Base-by-base conservation (phyloP, 2,329 filamentous ascomycete species). In the Stylonectria norvegica region DNA sequence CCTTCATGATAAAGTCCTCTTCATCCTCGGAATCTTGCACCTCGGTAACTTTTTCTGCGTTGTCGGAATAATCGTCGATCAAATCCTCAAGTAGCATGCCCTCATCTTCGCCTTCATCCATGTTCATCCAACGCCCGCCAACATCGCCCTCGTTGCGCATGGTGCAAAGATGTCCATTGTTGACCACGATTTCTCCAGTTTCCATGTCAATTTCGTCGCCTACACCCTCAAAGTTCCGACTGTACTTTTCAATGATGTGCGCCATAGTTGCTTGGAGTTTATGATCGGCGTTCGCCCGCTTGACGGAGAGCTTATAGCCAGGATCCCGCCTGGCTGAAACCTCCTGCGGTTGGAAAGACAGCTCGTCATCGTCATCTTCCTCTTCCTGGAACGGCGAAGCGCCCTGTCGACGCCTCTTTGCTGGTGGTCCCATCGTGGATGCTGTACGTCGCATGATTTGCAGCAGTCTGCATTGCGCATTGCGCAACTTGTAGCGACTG, bases 191-290 rank as follows among this genome's bases (percentile, higher is more conserved):
- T 43, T 86, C 73, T 38, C 88, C 89, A 0, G 86, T 91, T 35
- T 73, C 71, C 41, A 95, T 71, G 62, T 97, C 88, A 55, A 97
- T 89, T 66, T 95, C 89, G 63, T 97, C 91, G 38, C 85, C 89
- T 36, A 91, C 75, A 4, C 83, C 85, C 2, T 81, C 81, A 57
- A 95, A 95, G 60, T 96, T 86, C 49, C 75, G 82, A 38, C 76
- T 82, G 61, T 95, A 96, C 63, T 95, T 96, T 45, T 85, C 79
- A 60, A 95, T 95, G 40, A 97, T 95, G 40, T 79, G 72, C 59
- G 95, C 89, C 61, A 95, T 93, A 5, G 81, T 81, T n/a, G 81
- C 83, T 61, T 93, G 91, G 28, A 95, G 76, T 43, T 81, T 81
- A 48, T 74, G 69, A 47, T 87, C 82, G 42, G 89, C 86, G 39